Base-by-base conservation (phyloP, 23 red algal genomes). In the Pyropia yezoensis region DNA sequence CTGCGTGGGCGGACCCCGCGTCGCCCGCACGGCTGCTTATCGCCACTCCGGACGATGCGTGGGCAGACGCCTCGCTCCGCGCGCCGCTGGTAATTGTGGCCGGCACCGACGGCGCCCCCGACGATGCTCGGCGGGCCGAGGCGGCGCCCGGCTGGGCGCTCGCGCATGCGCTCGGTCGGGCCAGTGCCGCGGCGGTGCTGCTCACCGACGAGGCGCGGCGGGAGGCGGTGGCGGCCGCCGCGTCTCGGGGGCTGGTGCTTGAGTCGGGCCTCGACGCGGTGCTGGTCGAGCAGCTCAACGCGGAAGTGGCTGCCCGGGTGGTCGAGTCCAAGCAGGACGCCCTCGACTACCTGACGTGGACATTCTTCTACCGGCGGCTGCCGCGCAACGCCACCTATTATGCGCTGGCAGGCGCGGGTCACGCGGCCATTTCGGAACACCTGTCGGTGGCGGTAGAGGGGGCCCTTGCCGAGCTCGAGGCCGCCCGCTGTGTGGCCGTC, bases 311-410 rank as follows among this genome's bases (percentile, higher is more conserved):
- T 28, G 62, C 80, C 3, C 61, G 74, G 22, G 77, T 87, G 18
- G 71, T 95, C 64, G 80, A 95, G 66, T 64, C 89, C 18, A 79
- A 87, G 60, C 89, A 95, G 62, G 73, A 95, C 34, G 80, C 80
- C 11, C 63, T 95, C 33, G 89, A 95, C 52, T 82, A 87, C 33
- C 61, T 95, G n/a, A 95, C 89, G 50, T 95, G 89, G 89, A 95
- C 89, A 18, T 82, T 95, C 19, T 95, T 82, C 71, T 95, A 95
- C 61, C 62, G 89, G 59, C 58, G 89, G 11, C 65, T 95, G 20
- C 74, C 74, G 17, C 78, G 78, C 64, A 95, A 95, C 18, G 79
- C 89, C 0, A 95, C 85, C 33, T 95, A 80, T 27, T 95, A 95
- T 47, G 76, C 66, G 50, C 62, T 95, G 59, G 57, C 55, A 0